A percentile compares a stretch with the other conserved stretches of the same genome.
Evolutionary conservation across 2,329 filamentous ascomycete genomes (phyloP).

Genomic region (Teratosphaeria pseudoeucalypti): DNA sequence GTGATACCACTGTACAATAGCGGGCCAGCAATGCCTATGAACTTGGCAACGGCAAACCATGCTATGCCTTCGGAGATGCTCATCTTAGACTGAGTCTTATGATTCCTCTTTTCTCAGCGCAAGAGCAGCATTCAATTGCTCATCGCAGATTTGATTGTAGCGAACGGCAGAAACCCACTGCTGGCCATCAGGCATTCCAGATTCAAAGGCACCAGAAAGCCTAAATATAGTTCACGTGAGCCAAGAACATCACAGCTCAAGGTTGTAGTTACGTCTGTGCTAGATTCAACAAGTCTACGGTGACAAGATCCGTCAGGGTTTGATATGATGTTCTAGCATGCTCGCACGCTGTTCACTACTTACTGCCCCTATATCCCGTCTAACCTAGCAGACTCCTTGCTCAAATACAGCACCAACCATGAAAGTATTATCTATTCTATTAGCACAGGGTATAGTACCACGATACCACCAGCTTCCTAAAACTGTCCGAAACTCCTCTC

Average conservation of each 20-base stretch:
- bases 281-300: background rate
- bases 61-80: background rate
- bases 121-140: background rate
- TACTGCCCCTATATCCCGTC: background rate
- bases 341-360: background rate
- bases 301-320: too few relatives aligned
- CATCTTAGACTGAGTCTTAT: background rate
- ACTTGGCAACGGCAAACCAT: constrained; percentile 6
- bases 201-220: background rate
- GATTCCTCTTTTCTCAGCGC: background rate
- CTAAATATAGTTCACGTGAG: background rate
- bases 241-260: background rate
- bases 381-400: constrained; percentile 1
- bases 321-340: background rate
- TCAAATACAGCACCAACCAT: background rate
- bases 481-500: constrained; percentile 6
- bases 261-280: background rate
- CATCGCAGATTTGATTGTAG: background rate
- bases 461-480: constrained; percentile 1
- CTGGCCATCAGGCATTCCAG: background rate
- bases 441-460: constrained; percentile 3
- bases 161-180: background rate
- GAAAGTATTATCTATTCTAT: background rate
- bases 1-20: constrained; percentile 15
- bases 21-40: constrained; percentile 16